A percentile compares a stretch with the other conserved stretches of the same genome.
Evolutionary conservation across 805 yeast genomes (phyloP).

Genomic region (Ogataea wickerhamii): DNA sequence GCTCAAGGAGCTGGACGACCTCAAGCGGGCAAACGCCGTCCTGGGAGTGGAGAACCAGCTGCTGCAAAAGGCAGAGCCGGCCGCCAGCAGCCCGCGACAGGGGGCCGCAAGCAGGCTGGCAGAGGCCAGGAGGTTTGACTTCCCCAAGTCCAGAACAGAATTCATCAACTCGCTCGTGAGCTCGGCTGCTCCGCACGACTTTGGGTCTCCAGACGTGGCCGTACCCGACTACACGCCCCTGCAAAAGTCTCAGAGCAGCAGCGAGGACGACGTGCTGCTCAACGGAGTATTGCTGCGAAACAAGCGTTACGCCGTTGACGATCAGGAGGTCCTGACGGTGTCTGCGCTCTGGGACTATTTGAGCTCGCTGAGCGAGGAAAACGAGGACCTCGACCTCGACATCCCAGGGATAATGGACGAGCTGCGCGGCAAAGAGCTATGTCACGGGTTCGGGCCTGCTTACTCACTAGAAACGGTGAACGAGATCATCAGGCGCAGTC

Average conservation of each 20-base stretch:
- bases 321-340: slow-evolving; percentile 55
- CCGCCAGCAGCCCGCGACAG: background rate
- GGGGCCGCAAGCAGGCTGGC: background rate
- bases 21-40: slow-evolving; percentile 50
- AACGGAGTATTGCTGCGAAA: slow-evolving; percentile 9
- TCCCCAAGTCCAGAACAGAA: slow-evolving; percentile 27
- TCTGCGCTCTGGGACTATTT: slow-evolving; percentile 85
- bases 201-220: slow-evolving; percentile 3
- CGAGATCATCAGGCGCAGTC: slow-evolving; percentile 26
- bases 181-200: slow-evolving; percentile 1
- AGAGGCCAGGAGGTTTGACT: slow-evolving; percentile 13
- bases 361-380: slow-evolving; percentile 43
- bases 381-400: slow-evolving; percentile 49
- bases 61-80: slow-evolving; percentile 35
- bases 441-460: slow-evolving; percentile 80
- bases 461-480: slow-evolving; percentile 47
- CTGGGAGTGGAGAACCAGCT: slow-evolving; percentile 61
- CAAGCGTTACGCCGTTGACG: slow-evolving; percentile 24
- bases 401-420: slow-evolving; percentile 53
- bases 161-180: slow-evolving; percentile 23
- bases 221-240: slow-evolving; percentile 1
- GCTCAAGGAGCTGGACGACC: slow-evolving; percentile 38
- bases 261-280: slow-evolving; percentile 2
- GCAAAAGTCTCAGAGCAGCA: slow-evolving; percentile 1
- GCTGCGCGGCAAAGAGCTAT: slow-evolving; percentile 64